A percentile compares a stretch with the other conserved stretches of the same genome.
phyloP scores from a whole-genome alignment of 345 rosid genomes.

The Eucalyptus curtisii region DNA sequence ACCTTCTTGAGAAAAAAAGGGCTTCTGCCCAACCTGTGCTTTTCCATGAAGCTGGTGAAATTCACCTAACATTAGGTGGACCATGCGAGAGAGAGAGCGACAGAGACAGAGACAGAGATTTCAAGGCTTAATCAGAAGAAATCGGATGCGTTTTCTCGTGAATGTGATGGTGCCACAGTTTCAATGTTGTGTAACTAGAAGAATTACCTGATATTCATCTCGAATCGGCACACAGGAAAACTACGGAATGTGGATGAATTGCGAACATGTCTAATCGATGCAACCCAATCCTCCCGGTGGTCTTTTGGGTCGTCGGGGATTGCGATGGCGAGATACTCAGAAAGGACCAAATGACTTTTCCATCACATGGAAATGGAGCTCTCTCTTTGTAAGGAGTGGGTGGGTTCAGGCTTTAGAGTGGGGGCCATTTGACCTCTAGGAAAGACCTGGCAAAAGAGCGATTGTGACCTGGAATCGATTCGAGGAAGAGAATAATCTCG shows the following conservation, averaged over 20 bases:
- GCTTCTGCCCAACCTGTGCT: background rate
- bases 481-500: background rate
- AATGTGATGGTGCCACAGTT: background rate
- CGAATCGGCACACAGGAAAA: background rate
- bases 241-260: too few relatives aligned
- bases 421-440: background rate
- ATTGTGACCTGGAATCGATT: background rate
- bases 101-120: background rate
- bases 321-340: background rate
- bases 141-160: background rate
- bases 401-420: background rate
- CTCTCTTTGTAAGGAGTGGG: background rate
- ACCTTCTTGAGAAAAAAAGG: background rate
- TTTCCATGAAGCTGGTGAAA: background rate
- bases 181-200: background rate
- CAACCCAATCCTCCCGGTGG: background rate
- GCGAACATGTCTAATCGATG: background rate
- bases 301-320: background rate
- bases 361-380: background rate
- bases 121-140: background rate
- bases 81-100: background rate
- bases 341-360: background rate
- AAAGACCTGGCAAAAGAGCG: background rate
- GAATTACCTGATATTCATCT: background rate
- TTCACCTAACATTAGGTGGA: background rate